Conservation (phyloP, 179 eudicot species). For the Vitellaria paradoxa region DNA sequence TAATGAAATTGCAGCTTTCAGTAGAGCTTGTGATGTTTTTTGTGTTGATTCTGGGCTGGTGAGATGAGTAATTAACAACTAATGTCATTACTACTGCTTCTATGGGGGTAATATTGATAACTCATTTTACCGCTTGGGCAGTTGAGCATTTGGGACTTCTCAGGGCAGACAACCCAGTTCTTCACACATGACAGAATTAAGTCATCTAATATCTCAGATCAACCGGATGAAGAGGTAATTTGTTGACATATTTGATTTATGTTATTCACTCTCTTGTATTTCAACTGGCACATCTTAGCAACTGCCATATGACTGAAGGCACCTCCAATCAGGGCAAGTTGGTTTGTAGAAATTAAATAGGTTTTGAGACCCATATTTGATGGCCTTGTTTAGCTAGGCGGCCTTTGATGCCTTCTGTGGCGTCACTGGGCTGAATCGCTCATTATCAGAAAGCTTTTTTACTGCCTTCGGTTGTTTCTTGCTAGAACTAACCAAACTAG, state of each 20-base stretch:
- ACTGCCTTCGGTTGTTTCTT: background rate
- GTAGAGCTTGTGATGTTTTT: constrained; percentile 49
- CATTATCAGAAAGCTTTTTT: background rate
- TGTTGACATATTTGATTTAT: constrained; percentile 12
- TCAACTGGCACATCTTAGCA: constrained; percentile 6
- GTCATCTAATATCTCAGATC: constrained; percentile 27
- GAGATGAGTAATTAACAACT: constrained; percentile 22
- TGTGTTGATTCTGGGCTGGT: constrained; percentile 47
- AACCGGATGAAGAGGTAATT: constrained; percentile 56
- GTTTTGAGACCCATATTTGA: background rate
- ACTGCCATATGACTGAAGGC: constrained; percentile 4
- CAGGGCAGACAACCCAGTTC: constrained; percentile 59
- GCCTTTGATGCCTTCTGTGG: background rate
- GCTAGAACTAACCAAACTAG: background rate
- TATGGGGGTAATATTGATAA: background rate
- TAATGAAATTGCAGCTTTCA: constrained; percentile 40
- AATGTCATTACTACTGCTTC: background rate
- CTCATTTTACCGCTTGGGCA: constrained; percentile 28
- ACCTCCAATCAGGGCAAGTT: background rate
- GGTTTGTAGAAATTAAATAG: constrained; percentile 3
- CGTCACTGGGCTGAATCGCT: background rate
- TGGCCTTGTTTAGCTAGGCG: background rate
- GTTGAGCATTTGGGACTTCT: constrained; percentile 79
- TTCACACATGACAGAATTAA: constrained; percentile 27
- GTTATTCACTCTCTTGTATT: constrained; percentile 4